phyloP scores from a whole-genome alignment of 495 filamentous ascomycete species.

The Trichocladium uniseriatum region DNA sequence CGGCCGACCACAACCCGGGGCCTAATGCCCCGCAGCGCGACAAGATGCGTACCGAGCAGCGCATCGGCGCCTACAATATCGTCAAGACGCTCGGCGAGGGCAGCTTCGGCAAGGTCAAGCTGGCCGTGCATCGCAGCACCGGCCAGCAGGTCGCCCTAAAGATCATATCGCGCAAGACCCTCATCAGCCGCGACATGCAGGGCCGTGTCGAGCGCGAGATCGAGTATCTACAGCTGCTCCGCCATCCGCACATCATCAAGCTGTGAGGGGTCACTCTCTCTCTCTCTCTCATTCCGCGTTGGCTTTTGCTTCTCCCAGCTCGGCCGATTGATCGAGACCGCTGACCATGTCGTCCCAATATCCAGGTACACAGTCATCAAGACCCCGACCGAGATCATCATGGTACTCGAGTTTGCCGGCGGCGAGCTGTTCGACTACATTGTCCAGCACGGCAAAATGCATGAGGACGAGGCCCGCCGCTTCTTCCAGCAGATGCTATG shows the following conservation, averaged over 20 bases:
- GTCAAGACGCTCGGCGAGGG: slow-evolving; percentile 89
- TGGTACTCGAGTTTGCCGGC: slow-evolving; percentile 97
- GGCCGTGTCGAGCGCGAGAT: slow-evolving; percentile 96
- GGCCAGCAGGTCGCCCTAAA: slow-evolving; percentile 93
- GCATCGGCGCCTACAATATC: slow-evolving; percentile 83
- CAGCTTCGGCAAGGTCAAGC: slow-evolving; percentile 96
- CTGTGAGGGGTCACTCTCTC: slow-evolving; percentile 47
- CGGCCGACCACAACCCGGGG: slow-evolving; percentile 17
- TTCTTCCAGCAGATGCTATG: slow-evolving; percentile 99
- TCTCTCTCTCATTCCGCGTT: not conserved
- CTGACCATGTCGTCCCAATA: slow-evolving; percentile 3
- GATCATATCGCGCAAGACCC: slow-evolving; percentile 90
- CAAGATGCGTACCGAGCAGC: slow-evolving; percentile 54
- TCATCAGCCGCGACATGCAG: slow-evolving; percentile 93
- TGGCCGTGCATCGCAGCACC: slow-evolving; percentile 82
- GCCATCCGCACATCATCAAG: slow-evolving; percentile 98
- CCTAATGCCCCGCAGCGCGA: slow-evolving; percentile 28
- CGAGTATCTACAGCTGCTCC: slow-evolving; percentile 87
- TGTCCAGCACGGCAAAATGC: slow-evolving; percentile 79
- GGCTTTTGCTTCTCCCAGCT: not conserved
- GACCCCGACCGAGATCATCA: slow-evolving; percentile 86
- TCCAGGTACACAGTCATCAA: slow-evolving; percentile 92
- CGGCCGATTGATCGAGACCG: not conserved
- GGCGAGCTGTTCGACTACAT: slow-evolving; percentile 97
- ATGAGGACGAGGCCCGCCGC: slow-evolving; percentile 79